Percentiles rank a stretch among this genome's conserved stretches.
These are phyloP conservation scores for Geosiphon pyriformis DNA, from an alignment of 192 early-diverging fungal species.

Conservation along the genomic window DNA sequence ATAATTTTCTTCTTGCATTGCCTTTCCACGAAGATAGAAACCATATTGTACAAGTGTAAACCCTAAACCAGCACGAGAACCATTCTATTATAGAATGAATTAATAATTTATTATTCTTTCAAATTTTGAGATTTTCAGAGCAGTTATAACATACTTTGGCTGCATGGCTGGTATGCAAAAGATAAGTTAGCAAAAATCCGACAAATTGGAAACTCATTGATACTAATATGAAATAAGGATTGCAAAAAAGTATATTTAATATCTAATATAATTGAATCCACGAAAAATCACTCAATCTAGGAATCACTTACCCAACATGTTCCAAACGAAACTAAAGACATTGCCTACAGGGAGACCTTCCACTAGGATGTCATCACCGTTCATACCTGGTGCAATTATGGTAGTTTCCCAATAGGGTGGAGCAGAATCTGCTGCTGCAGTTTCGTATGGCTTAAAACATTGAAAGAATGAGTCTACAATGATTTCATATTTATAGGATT, in stretches of 20 bases:
- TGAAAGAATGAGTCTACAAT: constrained; percentile 18
- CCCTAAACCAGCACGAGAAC: constrained; percentile 73
- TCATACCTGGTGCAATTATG: constrained; percentile 58
- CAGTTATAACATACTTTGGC: constrained; percentile 48
- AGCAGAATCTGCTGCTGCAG: constrained; percentile 66
- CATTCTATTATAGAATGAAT: constrained; percentile 42
- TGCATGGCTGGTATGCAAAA: constrained; percentile 86
- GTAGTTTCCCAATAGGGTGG: constrained; percentile 80
- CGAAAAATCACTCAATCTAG: not conserved
- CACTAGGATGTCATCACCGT: constrained; percentile 82
- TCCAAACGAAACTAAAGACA: constrained; percentile 69
- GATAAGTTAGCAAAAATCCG: constrained; percentile 86
- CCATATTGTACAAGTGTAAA: constrained; percentile 78
- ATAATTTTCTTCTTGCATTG: constrained; percentile 16
- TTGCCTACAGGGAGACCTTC: constrained; percentile 90
- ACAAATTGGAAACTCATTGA: constrained; percentile 77
- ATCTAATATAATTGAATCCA: not conserved
- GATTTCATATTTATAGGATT: too few relatives aligned
- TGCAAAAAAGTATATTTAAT: not conserved
- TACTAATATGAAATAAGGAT: constrained; percentile 32
- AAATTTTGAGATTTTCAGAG: not conserved
- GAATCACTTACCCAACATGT: constrained; percentile 56
- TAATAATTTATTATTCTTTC: constrained; percentile 2
- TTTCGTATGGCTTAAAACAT: constrained; percentile 56
- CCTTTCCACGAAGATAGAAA: constrained; percentile 58